Base-by-base conservation (phyloP, 1,139 yeast species). In the Geotrichum citri-aurantii region DNA sequence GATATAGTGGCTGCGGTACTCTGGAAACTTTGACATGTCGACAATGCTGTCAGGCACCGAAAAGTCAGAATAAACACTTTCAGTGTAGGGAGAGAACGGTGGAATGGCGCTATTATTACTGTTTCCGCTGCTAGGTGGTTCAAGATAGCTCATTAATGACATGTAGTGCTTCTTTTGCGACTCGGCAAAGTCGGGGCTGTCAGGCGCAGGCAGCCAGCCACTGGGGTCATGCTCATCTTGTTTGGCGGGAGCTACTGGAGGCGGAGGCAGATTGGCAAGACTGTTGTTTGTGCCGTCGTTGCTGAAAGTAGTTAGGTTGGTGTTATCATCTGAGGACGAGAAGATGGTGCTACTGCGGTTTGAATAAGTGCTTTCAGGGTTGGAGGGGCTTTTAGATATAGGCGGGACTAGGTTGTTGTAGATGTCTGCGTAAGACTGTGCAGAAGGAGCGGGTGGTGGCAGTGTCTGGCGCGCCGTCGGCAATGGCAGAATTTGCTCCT, bases 1-100 rank as follows among this genome's bases (percentile, higher is more conserved):
- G 14, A 56, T 48, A 31, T 57, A 57, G 23, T 52, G 55, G 27
- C 59, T 57, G 12, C 40, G 59, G 27, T 54, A 57, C 24, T 57
- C 52, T 5, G 56, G 55, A 19, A 57, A 48, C 50, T 57, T 54
- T 8, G 59, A 52, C 29, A 49, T 42, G 48, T 54, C 55, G n/a
- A 53, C 55, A 44, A 57, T 53, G 48, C 56, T 51, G 23, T 49
- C 52, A 4, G 54, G 50, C n/a, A 48, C 49, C 1, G 59, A 48
- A 19, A 37, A 33, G 11, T 52, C 56, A 10, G 51, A 44, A 42
- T 57, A 57, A 21, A 46, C 21, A n/a, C 55, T 50, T 11, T 53
- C 56, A n/a, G 56, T 53, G 37, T 53, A 53, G 11, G 56, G 56
- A 1, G 56, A 53, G 23, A 33, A 53, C 3, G 56, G 56, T 4